phyloP scores from a whole-genome alignment of 192 early-diverging fungal species.

The Coemansia sp. region DNA sequence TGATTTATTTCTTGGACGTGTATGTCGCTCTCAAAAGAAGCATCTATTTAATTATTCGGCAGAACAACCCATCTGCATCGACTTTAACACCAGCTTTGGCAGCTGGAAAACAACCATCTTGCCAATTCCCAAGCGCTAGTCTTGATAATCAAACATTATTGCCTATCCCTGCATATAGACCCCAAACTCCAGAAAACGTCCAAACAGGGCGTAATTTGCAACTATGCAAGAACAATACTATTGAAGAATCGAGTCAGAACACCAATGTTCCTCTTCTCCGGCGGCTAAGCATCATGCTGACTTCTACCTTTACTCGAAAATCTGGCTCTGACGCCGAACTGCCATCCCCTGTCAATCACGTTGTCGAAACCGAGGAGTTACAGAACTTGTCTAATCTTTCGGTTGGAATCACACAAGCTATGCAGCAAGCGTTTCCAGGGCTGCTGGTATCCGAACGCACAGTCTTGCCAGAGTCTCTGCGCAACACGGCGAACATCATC shows the following conservation, averaged over 20 bases:
- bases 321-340: not conserved
- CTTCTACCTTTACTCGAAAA: not conserved
- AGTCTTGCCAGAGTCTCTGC: slow-evolving; percentile 1
- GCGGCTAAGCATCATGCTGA: not conserved
- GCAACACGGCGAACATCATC: not conserved
- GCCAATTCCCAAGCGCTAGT: not conserved
- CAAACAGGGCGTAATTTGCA: not conserved
- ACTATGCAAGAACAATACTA: too few species aligned
- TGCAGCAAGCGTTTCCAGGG: slow-evolving; percentile 3
- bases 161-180: not conserved
- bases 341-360: not conserved
- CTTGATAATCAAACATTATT: not conserved
- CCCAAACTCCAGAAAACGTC: not conserved
- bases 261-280: not conserved
- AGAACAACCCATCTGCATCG: not conserved
- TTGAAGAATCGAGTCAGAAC: not conserved
- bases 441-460: not conserved
- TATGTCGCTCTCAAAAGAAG: slow-evolving; percentile 22
- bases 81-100: not conserved
- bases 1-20: slow-evolving; percentile 26
- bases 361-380: not conserved
- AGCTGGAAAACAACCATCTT: not conserved
- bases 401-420: slow-evolving; percentile 3
- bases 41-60: slow-evolving; percentile 12
- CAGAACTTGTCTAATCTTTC: not conserved